Conservation (phyloP, 306 rosid species). For the Prunus dulcis region DNA sequence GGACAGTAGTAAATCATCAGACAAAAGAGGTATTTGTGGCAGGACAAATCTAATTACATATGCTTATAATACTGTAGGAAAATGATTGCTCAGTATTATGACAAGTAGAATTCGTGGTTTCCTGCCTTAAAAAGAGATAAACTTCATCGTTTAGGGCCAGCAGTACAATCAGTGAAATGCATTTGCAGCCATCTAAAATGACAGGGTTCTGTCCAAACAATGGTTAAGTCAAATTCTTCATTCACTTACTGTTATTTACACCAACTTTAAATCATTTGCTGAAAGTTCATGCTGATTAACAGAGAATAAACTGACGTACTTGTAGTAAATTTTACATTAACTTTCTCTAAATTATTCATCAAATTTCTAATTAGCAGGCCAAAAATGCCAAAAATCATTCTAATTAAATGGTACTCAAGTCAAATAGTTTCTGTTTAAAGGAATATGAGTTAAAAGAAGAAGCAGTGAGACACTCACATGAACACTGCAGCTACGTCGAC, state of each 20-base stretch:
- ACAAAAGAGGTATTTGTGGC: not conserved
- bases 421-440: not conserved
- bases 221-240: not conserved
- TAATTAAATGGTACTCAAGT: not conserved
- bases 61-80: not conserved
- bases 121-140: no score
- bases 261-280: not conserved
- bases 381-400: not conserved
- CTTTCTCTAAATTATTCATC: not conserved
- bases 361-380: not conserved
- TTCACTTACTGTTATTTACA: not conserved
- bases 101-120: not conserved
- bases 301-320: not conserved
- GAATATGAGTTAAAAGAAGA: not conserved
- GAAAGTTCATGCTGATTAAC: not conserved
- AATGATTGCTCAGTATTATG: not conserved
- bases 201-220: not conserved
- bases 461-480: constrained; percentile 17
- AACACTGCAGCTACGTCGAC: constrained; percentile 17
- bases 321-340: not conserved
- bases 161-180: not conserved
- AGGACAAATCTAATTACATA: not conserved
- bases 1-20: not conserved
- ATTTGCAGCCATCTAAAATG: not conserved
- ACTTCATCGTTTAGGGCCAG: not conserved